Conservation (phyloP, 2,329 filamentous ascomycete genomes). For the Acarospora socialis region DNA sequence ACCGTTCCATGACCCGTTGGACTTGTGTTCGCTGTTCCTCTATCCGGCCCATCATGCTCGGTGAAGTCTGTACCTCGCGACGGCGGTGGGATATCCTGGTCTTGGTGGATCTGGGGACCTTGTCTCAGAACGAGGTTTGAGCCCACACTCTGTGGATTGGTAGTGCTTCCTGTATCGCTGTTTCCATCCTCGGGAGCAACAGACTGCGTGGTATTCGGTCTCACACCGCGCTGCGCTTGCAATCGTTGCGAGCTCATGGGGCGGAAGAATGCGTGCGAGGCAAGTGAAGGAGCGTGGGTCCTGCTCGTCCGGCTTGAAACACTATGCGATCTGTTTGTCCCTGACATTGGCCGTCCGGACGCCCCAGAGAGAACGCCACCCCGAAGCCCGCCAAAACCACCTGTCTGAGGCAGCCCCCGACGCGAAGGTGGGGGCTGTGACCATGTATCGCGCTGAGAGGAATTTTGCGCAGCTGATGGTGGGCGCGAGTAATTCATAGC, state of each 20-base stretch:
- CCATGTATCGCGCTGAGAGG: slow-evolving; percentile 38
- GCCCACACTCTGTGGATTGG: slow-evolving; percentile 44
- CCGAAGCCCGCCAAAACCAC: slow-evolving; percentile 21
- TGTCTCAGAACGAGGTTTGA: slow-evolving; percentile 35
- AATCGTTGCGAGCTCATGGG: slow-evolving; percentile 94
- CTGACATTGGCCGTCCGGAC: slow-evolving; percentile 30
- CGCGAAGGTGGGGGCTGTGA: slow-evolving; percentile 44
- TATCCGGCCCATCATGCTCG: slow-evolving; percentile 56
- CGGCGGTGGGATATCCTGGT: slow-evolving; percentile 44
- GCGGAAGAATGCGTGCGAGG: slow-evolving; percentile 82
- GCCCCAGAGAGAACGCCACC: slow-evolving; percentile 21
- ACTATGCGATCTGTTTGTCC: slow-evolving; percentile 37
- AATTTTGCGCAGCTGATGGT: slow-evolving; percentile 30
- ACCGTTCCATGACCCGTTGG: slow-evolving; percentile 46
- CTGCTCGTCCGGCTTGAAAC: slow-evolving; percentile 57
- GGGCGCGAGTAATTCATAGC: slow-evolving; percentile 20
- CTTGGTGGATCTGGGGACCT: slow-evolving; percentile 20
- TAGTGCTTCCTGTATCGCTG: slow-evolving; percentile 31
- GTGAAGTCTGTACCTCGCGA: slow-evolving; percentile 74
- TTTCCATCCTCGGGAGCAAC: slow-evolving; percentile 29
- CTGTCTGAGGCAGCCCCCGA: slow-evolving; percentile 32
- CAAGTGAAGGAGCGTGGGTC: slow-evolving; percentile 79
- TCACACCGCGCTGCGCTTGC: slow-evolving; percentile 68
- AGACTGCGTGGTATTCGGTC: slow-evolving; percentile 25
- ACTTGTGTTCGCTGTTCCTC: slow-evolving; percentile 59